Evolutionary conservation across 441 rosid species (phyloP).

Genomic region (Pelargonium australe): DNA sequence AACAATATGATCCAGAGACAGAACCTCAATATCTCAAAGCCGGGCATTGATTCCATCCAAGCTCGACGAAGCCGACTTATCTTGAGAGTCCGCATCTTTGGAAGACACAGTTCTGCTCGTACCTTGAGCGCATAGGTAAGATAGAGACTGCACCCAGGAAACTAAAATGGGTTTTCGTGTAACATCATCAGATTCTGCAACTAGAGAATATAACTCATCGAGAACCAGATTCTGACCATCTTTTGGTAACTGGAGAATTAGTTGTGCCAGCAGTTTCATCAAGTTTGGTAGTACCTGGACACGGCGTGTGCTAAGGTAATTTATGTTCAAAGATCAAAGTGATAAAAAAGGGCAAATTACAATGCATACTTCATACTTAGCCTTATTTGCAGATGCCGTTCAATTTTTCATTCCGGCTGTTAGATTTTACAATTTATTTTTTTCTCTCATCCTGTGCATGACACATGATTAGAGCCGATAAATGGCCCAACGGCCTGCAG

Average conservation of each 20-base stretch:
- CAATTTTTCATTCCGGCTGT: no score
- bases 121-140: constrained; percentile 57
- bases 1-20: constrained; percentile 4
- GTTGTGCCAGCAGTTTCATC: constrained; percentile 68
- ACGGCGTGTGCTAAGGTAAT: constrained; percentile 14
- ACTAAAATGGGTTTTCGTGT: constrained; percentile 79
- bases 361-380: no score
- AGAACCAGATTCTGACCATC: constrained; percentile 65
- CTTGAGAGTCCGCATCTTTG: constrained; percentile 21
- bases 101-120: constrained; percentile 22
- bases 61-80: constrained; percentile 21
- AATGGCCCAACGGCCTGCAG: no score
- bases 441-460: no score
- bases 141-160: constrained; percentile 87
- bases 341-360: neutral
- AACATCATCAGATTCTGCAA: constrained; percentile 89
- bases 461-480: no score
- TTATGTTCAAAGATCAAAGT: constrained; percentile 5
- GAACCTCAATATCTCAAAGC: constrained; percentile 35
- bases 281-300: constrained; percentile 60
- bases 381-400: no score
- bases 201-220: constrained; percentile 58
- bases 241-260: constrained; percentile 51
- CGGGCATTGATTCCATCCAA: constrained; percentile 36
- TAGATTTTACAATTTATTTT: no score